These are phyloP conservation scores for Rhodotorula sphaerocarpa DNA, from an alignment of 768 basidiomycete genomes.

Conservation along the genomic window DNA sequence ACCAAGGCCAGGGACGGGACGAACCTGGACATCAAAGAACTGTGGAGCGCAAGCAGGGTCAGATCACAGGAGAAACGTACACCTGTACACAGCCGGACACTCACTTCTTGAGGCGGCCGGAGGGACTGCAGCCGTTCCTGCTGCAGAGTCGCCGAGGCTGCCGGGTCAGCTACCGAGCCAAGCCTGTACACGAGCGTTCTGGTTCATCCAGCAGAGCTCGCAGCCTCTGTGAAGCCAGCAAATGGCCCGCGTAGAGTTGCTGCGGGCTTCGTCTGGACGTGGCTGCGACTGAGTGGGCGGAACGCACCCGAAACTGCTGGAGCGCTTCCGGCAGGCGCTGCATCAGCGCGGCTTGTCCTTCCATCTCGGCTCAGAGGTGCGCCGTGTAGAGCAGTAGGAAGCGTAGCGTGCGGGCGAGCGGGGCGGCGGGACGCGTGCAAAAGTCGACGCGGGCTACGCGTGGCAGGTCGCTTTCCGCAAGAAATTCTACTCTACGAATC, in stretches of 20 bases:
- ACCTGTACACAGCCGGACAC: not conserved
- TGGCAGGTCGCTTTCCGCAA: too few species aligned
- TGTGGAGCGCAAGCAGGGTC: not conserved
- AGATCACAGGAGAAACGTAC: not conserved
- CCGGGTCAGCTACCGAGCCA: not conserved
- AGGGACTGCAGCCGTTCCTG: constrained; percentile 29
- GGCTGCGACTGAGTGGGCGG: too few species aligned
- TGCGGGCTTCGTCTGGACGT: too few species aligned
- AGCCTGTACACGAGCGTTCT: too few species aligned
- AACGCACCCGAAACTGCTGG: constrained; percentile 15
- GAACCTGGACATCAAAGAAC: constrained; percentile 34
- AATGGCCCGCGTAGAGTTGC: too few species aligned
- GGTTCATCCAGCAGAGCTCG: too few species aligned
- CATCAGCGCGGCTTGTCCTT: constrained; percentile 9
- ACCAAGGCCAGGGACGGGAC: not conserved
- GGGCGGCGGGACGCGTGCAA: not conserved
- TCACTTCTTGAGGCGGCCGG: constrained; percentile 31
- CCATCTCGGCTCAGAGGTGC: constrained; percentile 3
- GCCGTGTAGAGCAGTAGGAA: not conserved
- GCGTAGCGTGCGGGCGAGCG: not conserved
- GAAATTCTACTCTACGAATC: too few species aligned
- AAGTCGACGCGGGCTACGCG: too few species aligned
- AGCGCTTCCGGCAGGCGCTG: constrained; percentile 19
- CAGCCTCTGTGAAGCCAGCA: too few species aligned
- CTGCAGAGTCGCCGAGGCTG: not conserved